phyloP scores from a whole-genome alignment of 352 stramenopile genomes.

The Pythium dissimile region DNA sequence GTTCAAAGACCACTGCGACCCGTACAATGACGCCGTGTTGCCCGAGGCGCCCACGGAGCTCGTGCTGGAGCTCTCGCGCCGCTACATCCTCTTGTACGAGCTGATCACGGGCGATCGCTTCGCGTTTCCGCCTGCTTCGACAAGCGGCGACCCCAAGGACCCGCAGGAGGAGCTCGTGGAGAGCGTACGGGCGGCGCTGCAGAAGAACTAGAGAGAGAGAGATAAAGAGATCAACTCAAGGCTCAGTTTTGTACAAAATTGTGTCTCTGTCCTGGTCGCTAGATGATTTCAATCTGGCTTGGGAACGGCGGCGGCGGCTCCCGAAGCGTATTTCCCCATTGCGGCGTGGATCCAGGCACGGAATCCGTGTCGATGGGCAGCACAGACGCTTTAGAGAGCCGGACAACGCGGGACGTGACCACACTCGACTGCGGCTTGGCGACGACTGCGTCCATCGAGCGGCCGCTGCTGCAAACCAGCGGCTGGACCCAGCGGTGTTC shows the following conservation, averaged over 20 bases:
- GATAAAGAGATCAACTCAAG: no score
- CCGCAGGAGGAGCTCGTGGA: slow-evolving; percentile 47
- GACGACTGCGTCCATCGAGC: neutral
- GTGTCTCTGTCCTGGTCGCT: no score
- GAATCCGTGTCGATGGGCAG: slow-evolving; percentile 34
- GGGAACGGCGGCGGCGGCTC: no score
- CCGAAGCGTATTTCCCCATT: no score
- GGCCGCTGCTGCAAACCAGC: neutral
- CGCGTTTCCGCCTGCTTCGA: slow-evolving; percentile 57
- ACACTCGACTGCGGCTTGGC: neutral
- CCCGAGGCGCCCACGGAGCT: slow-evolving; percentile 96
- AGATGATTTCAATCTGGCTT: no score
- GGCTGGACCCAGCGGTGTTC: slow-evolving; percentile 40
- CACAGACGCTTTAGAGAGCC: slow-evolving; percentile 51
- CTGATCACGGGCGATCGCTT: slow-evolving; percentile 97
- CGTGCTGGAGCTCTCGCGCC: slow-evolving; percentile 93
- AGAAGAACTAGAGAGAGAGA: slow-evolving; percentile 27
- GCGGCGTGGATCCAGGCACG: no score
- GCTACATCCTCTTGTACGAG: slow-evolving; percentile 99
- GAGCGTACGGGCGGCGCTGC: slow-evolving; percentile 33
- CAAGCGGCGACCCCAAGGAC: neutral
- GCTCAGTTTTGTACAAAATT: no score
- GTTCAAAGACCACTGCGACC: slow-evolving; percentile 98
- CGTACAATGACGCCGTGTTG: slow-evolving; percentile 95
- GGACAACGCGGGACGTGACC: neutral